Conservation (phyloP, 148 eudicot species). For the Chenopodium album region DNA sequence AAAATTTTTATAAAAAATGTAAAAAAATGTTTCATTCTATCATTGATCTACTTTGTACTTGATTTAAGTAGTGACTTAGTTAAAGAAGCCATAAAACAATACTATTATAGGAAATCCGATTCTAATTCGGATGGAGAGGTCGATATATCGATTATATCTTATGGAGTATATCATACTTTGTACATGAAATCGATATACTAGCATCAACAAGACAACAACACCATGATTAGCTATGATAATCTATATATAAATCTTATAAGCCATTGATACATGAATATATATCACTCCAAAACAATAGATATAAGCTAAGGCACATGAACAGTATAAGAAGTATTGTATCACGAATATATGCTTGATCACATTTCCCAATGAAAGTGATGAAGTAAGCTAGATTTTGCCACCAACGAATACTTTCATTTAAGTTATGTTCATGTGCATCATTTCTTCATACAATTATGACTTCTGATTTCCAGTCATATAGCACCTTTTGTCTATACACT, state of each 20-base stretch:
- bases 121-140: too few relatives aligned
- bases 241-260: neutral
- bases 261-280: neutral
- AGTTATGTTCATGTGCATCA: conserved; percentile 35
- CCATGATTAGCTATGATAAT: neutral
- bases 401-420: conserved; percentile 21
- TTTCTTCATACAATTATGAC: conserved; percentile 37
- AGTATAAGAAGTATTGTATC: neutral
- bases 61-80: too few relatives aligned
- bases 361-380: conserved; percentile 31
- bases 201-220: too few relatives aligned
- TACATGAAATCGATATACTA: too few relatives aligned
- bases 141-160: too few relatives aligned
- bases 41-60: too few relatives aligned
- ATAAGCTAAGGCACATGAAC: neutral
- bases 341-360: conserved; percentile 11
- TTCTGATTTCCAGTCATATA: conserved; percentile 26
- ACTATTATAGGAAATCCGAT: too few relatives aligned
- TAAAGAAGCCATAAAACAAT: too few relatives aligned
- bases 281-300: neutral
- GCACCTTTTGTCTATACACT: neutral
- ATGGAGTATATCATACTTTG: too few relatives aligned
- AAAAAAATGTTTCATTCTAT: too few relatives aligned
- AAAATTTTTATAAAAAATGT: too few relatives aligned
- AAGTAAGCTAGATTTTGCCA: conserved; percentile 32